Evolutionary conservation across 225 moss, liverwort and hornwort genomes (phyloP).

Genomic region (Physcomitrium patens): DNA sequence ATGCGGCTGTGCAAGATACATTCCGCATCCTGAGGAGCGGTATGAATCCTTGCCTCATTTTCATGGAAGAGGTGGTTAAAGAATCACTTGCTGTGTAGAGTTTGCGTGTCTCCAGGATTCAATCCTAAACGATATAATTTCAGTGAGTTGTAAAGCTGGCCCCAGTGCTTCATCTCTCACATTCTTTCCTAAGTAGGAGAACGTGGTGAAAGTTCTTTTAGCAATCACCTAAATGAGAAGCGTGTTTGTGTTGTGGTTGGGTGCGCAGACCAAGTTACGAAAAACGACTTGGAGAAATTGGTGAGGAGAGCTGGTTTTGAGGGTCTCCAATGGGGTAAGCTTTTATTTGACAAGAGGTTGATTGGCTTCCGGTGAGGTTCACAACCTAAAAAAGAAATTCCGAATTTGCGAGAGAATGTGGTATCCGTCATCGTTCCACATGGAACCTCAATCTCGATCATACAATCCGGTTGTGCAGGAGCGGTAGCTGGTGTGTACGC

Average conservation of each 20-base stretch:
- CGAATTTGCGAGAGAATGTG: background rate
- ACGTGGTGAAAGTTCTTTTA: no score
- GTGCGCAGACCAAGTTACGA: slow-evolving; percentile 36
- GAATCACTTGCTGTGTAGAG: no score
- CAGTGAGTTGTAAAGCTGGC: background rate
- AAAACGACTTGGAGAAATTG: slow-evolving; percentile 50
- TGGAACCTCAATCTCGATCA: background rate
- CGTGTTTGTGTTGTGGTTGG: background rate
- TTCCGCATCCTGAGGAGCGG: slow-evolving; percentile 41
- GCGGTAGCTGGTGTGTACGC: slow-evolving; percentile 55
- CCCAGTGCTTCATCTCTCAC: no score
- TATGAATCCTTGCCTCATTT: no score
- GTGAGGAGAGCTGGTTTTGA: slow-evolving; percentile 52
- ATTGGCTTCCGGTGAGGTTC: background rate
- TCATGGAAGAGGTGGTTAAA: no score
- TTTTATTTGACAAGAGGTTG: background rate
- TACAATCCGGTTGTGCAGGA: slow-evolving; percentile 30
- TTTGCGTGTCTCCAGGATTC: no score
- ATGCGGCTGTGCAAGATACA: slow-evolving; percentile 55
- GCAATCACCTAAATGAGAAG: no score
- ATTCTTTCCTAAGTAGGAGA: no score
- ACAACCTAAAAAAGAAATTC: no score
- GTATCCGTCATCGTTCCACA: background rate
- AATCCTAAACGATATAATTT: no score
- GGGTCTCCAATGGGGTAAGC: slow-evolving; percentile 61